Percentiles rank a stretch among this genome's conserved stretches.
Conservation (phyloP, 495 filamentous ascomycete species). For the Xylaria scruposa region DNA sequence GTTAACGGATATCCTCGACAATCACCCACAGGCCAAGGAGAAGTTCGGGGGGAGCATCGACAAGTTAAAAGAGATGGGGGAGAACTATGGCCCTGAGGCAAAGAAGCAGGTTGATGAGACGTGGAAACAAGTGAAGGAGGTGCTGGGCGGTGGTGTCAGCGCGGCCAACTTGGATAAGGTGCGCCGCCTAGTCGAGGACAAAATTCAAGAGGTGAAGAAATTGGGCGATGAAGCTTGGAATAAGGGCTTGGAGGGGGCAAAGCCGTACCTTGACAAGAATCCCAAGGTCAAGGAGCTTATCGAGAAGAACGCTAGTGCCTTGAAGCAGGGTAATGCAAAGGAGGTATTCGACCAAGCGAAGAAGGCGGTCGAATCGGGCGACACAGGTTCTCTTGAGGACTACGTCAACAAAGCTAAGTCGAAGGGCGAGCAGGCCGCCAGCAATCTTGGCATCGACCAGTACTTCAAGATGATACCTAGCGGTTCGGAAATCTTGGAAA, state of each 20-base stretch:
- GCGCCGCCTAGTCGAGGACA: constrained; percentile 66
- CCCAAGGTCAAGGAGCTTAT: constrained; percentile 69
- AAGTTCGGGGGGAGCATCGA: constrained; percentile 67
- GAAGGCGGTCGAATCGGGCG: constrained; percentile 60
- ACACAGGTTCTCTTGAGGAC: constrained; percentile 61
- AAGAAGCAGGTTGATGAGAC: constrained; percentile 73
- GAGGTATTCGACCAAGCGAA: constrained; percentile 62
- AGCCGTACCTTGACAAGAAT: constrained; percentile 69
- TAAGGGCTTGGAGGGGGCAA: constrained; percentile 65
- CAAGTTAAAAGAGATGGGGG: constrained; percentile 67
- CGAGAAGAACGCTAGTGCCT: constrained; percentile 62
- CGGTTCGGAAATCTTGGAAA: constrained; percentile 61
- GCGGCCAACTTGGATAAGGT: constrained; percentile 58
- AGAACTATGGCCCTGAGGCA: constrained; percentile 69
- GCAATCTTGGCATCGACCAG: constrained; percentile 49
- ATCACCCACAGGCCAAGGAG: constrained; percentile 71
- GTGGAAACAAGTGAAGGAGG: constrained; percentile 63
- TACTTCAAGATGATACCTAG: constrained; percentile 60
- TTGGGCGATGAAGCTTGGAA: constrained; percentile 69
- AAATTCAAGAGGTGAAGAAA: constrained; percentile 64
- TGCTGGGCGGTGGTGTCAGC: constrained; percentile 60
- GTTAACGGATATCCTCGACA: constrained; percentile 63
- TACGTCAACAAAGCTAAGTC: constrained; percentile 66
- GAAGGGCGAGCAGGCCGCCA: constrained; percentile 36
- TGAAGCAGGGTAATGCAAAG: constrained; percentile 65